Percentiles rank a stretch among this genome's conserved stretches.
Evolutionary conservation across 2,329 filamentous ascomycete species (phyloP).

Genomic region (Ophiostoma australiae): DNA sequence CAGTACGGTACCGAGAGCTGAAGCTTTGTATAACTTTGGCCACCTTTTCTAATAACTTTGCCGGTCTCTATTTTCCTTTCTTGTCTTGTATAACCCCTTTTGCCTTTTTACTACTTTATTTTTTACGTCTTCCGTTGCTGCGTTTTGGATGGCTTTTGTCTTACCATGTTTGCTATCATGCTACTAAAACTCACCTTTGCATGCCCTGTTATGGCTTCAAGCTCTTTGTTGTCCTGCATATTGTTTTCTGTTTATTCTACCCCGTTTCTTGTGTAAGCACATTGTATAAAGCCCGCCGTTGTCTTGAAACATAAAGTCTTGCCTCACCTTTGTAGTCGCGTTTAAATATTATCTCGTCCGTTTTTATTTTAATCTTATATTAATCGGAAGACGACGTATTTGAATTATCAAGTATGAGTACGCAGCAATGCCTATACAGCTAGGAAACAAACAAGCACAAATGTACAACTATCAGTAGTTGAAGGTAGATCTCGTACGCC

Average conservation of each 20-base stretch:
- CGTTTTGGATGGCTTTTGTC: background rate
- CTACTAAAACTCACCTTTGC: background rate
- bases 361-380: background rate
- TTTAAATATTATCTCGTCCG: background rate
- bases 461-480: background rate
- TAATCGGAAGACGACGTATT: background rate
- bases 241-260: background rate
- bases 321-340: background rate
- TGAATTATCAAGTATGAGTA: background rate
- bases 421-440: background rate
- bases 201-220: background rate
- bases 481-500: background rate
- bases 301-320: background rate
- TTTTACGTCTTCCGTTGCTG: conserved; percentile 1
- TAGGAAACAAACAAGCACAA: background rate
- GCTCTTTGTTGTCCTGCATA: background rate
- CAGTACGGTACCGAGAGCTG: conserved; percentile 60
- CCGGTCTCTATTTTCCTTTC: background rate
- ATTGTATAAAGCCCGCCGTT: background rate
- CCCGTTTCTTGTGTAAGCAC: background rate
- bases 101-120: background rate
- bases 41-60: background rate
- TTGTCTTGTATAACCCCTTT: conserved; percentile 14
- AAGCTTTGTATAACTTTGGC: background rate
- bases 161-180: background rate